A percentile compares a stretch with the other conserved stretches of the same genome.
Conservation (phyloP, 768 basidiomycete genomes). For the Tephrocybe sp. region DNA sequence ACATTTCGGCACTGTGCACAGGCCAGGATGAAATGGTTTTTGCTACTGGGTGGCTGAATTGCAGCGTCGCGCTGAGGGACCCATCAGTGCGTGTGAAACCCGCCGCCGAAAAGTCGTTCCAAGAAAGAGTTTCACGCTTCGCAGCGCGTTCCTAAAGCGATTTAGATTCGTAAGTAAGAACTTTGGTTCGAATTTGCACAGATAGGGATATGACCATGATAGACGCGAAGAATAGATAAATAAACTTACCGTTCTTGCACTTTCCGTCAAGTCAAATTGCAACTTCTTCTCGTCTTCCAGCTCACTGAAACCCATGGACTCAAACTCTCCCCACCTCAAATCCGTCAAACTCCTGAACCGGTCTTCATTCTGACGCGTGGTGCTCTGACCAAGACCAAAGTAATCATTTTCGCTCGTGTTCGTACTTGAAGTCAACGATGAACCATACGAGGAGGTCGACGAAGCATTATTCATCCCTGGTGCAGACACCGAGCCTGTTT, state of each 20-base stretch:
- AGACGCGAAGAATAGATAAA: neutral
- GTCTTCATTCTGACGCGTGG: conserved; percentile 49
- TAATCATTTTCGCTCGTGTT: conserved; percentile 32
- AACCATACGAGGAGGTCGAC: conserved; percentile 42
- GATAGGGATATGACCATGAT: conserved; percentile 1
- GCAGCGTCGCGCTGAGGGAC: conserved; percentile 75
- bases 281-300: conserved; percentile 66
- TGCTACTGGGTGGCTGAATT: conserved; percentile 59
- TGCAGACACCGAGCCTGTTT: conserved; percentile 31
- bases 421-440: conserved; percentile 26
- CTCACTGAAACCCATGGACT: conserved; percentile 73
- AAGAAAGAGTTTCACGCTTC: conserved; percentile 83
- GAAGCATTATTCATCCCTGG: conserved; percentile 27
- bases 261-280: conserved; percentile 91
- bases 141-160: conserved; percentile 50
- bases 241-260: conserved; percentile 59
- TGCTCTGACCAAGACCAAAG: conserved; percentile 31
- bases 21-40: conserved; percentile 69
- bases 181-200: neutral
- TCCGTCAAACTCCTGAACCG: conserved; percentile 81
- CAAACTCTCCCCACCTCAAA: conserved; percentile 91
- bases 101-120: conserved; percentile 84
- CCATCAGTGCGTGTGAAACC: conserved; percentile 82
- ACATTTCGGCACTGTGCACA: conserved; percentile 65
- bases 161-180: neutral